Percentiles rank a stretch among this genome's conserved stretches.
Conservation (phyloP, 495 filamentous ascomycete genomes). For the Cercophora sp. region DNA sequence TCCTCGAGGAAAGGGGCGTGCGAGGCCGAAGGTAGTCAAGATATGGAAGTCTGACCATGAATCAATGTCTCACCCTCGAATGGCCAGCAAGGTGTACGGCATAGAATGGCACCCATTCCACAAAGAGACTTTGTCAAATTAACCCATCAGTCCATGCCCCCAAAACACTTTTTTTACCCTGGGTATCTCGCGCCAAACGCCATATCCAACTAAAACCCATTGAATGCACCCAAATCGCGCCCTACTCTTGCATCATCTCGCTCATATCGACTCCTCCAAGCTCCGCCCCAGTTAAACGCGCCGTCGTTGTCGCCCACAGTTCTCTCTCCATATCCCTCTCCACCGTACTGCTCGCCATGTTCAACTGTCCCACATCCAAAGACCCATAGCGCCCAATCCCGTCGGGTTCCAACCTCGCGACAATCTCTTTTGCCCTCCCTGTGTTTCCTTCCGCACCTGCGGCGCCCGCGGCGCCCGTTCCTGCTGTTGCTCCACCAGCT, state of each 20-base stretch:
- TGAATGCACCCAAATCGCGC: no score
- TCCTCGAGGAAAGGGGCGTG: no score
- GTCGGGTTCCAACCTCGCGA: constrained; percentile 37
- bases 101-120: no score
- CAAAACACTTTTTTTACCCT: neutral
- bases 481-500: neutral
- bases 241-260: constrained; percentile 25
- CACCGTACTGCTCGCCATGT: constrained; percentile 72
- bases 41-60: no score
- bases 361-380: constrained; percentile 80
- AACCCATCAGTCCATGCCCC: no score
- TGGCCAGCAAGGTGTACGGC: no score
- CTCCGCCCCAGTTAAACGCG: constrained; percentile 22
- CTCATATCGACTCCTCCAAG: neutral
- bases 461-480: neutral
- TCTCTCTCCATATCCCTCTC: constrained; percentile 76
- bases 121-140: no score
- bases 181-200: neutral
- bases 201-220: neutral
- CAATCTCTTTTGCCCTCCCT: constrained; percentile 9
- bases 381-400: constrained; percentile 55
- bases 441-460: neutral
- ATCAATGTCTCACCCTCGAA: no score
- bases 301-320: constrained; percentile 61
- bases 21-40: no score